Base-by-base conservation (phyloP, 768 basidiomycete genomes). In the Rossbeevera mucosa region DNA sequence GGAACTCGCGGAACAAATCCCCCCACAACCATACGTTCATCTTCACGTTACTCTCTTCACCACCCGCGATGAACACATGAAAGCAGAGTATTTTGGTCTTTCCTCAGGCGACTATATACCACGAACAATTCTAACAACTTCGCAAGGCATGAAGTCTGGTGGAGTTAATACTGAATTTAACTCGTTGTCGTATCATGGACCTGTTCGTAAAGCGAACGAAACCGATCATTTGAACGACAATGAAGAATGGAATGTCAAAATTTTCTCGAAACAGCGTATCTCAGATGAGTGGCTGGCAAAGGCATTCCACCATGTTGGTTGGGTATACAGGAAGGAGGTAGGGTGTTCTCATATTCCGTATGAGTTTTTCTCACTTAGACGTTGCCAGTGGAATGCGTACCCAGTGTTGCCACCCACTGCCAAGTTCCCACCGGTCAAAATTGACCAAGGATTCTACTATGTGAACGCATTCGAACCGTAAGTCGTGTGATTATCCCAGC, bases 391-490 rank as follows among this genome's bases (percentile, higher is more conserved):
- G 88, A 80, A 91, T 60, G 81, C 89, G 28, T 89, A 90, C 66
- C 88, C 89, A 14, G 74, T 80, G 44, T 77, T 92, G 14, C 79
- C 80, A 3, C 86, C 91, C 5, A 85, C 80, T 6, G 65, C 70
- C 5, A 63, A 65, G 12, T 93, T 91, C 70, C 85, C 94, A 28
- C 86, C 91, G 2, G 76, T 95, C 51, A 84, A 83, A 67, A 80
- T 93, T 5, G 86, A 81, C 52, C 73, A 77, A 50, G 87, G 89
- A 4, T 74, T 96, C 41, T 95, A 91, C 72, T 97, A 97, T 61
- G 85, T 93, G 43, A 95, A 94, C 58, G 82, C 89, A 1, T 88
- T 96, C 57, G 95, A 98, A 72, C 85, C 91, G 82, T 88, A 71
- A 62, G 85, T 80, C 12, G 43, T 13, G 48, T 45, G 49, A 2